Evolutionary conservation across 352 stramenopile species (phyloP).

Genomic region (Pseudoperonospora humuli): DNA sequence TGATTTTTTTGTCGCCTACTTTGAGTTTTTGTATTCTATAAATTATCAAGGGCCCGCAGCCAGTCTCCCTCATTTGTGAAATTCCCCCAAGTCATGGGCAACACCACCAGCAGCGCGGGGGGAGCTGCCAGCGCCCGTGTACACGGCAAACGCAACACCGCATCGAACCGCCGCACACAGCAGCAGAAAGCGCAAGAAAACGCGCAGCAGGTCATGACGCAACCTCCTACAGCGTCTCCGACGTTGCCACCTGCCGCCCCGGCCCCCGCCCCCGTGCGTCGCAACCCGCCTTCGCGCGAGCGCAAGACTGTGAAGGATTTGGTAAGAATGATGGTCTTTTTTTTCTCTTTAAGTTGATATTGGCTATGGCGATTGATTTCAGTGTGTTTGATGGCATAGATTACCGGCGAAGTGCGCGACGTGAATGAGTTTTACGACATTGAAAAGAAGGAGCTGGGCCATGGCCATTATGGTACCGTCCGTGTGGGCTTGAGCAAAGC

Average conservation of each 20-base stretch:
- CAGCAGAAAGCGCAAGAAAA: conserved; percentile 26
- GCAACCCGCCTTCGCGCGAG: conserved; percentile 42
- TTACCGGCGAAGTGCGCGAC: conserved; percentile 74
- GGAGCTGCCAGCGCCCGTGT: conserved; percentile 26
- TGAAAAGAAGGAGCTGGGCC: conserved; percentile 83
- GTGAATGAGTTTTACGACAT: conserved; percentile 85
- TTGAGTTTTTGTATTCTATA: neutral
- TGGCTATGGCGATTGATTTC: too few relatives aligned
- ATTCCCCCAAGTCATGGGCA: conserved; percentile 40
- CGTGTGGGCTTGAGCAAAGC: conserved; percentile 91
- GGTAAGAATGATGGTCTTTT: conserved; percentile 26
- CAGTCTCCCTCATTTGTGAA: conserved; percentile 14
- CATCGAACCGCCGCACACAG: conserved; percentile 32
- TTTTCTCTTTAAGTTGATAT: too few relatives aligned
- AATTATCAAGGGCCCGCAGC: neutral
- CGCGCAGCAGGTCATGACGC: conserved; percentile 3
- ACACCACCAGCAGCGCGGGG: conserved; percentile 42
- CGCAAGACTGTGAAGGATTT: conserved; percentile 65
- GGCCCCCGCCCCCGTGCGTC: conserved; percentile 16
- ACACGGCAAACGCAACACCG: conserved; percentile 35
- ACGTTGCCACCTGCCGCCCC: neutral
- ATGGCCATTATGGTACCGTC: conserved; percentile 96
- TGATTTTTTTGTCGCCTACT: too few relatives aligned
- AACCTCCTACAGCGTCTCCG: conserved; percentile 2
- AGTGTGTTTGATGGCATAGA: conserved; percentile 29